Evolutionary conservation across 257 asterid species (phyloP).

Genomic region (Cruciata laevipes): DNA sequence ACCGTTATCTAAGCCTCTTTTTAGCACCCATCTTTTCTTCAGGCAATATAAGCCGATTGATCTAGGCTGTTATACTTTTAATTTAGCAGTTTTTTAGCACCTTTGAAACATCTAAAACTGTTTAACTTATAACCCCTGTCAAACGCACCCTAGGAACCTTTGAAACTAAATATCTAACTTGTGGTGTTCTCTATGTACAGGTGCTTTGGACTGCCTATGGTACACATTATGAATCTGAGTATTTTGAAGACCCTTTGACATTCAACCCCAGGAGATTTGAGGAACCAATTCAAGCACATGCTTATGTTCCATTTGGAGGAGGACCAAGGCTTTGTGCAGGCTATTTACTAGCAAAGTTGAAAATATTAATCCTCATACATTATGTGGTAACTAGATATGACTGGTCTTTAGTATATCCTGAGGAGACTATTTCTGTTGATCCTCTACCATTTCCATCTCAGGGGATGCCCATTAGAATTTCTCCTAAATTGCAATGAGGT

Average conservation of each 20-base stretch:
- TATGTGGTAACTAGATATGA: constrained; percentile 61
- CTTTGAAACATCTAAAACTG: too few species aligned
- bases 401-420: constrained; percentile 50
- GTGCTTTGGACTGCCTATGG: constrained; percentile 92
- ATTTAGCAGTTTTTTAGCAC: too few species aligned
- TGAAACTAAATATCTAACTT: not conserved
- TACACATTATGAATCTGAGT: constrained; percentile 55
- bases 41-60: too few species aligned
- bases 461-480: constrained; percentile 79
- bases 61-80: too few species aligned
- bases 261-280: constrained; percentile 76
- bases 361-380: constrained; percentile 65
- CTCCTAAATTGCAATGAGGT: constrained; percentile 38
- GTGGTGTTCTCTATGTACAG: constrained; percentile 24
- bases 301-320: constrained; percentile 77
- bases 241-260: constrained; percentile 57
- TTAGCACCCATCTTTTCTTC: not conserved
- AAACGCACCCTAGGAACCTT: not conserved
- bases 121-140: too few species aligned
- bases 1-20: not conserved
- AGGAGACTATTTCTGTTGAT: constrained; percentile 59
- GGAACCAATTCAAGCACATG: constrained; percentile 52
- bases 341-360: constrained; percentile 76
- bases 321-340: constrained; percentile 94
- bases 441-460: constrained; percentile 82